Conservation (phyloP, 2,329 filamentous ascomycete genomes). For the Nothopassalora personata region DNA sequence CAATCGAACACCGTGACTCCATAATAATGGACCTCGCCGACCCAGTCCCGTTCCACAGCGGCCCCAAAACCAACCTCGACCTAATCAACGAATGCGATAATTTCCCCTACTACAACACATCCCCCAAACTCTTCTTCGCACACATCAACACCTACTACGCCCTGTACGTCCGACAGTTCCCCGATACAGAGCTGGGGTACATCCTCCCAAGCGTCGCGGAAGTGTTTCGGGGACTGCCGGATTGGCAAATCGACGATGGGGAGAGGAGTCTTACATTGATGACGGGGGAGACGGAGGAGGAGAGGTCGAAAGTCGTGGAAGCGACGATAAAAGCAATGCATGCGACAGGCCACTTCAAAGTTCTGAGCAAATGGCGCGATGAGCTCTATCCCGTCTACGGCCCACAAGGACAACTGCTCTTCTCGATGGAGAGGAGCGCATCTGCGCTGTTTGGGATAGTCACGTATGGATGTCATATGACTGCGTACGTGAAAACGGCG, state of each 20-base stretch:
- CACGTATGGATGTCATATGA: slow-evolving; percentile 75
- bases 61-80: slow-evolving; percentile 47
- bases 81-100: slow-evolving; percentile 54
- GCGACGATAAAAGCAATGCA: slow-evolving; percentile 63
- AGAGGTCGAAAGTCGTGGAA: slow-evolving; percentile 55
- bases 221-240: slow-evolving; percentile 50
- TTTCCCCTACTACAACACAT: slow-evolving; percentile 68
- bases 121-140: slow-evolving; percentile 51
- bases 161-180: slow-evolving; percentile 62
- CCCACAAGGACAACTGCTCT: slow-evolving; percentile 55
- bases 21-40: slow-evolving; percentile 23
- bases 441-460: slow-evolving; percentile 68
- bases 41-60: slow-evolving; percentile 26
- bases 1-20: slow-evolving; percentile 11
- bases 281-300: slow-evolving; percentile 52
- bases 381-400: slow-evolving; percentile 75
- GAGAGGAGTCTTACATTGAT: slow-evolving; percentile 58
- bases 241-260: slow-evolving; percentile 56
- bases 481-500: slow-evolving; percentile 52
- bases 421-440: slow-evolving; percentile 72
- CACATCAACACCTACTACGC: slow-evolving; percentile 48
- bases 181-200: slow-evolving; percentile 57
- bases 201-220: slow-evolving; percentile 58
- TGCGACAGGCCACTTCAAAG: slow-evolving; percentile 62
- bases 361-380: slow-evolving; percentile 73